These are phyloP conservation scores for Brassica nigra DNA, from an alignment of 345 rosid genomes.

Conservation along the genomic window DNA sequence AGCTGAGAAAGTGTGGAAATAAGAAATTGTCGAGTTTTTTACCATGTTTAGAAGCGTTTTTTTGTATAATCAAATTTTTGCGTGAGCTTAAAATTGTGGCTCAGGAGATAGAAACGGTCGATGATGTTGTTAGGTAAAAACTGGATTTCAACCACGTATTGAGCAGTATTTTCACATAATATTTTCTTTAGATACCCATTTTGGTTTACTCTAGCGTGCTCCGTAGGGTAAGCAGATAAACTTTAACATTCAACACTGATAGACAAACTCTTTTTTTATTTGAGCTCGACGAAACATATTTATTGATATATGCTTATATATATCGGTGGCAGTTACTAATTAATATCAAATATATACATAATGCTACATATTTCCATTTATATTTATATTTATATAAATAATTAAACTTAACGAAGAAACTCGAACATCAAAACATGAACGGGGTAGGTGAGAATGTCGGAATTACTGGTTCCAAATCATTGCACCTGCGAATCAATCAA, in stretches of 20 bases:
- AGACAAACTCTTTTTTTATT: background rate
- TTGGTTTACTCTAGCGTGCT: background rate
- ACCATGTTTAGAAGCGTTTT: background rate
- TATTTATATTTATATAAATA: constrained; percentile 8
- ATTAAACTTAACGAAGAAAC: background rate
- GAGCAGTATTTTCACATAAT: background rate
- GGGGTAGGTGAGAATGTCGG: constrained; percentile 65
- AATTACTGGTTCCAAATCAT: constrained; percentile 32
- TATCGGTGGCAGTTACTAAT: background rate
- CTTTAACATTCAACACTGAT: background rate
- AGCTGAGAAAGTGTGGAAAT: background rate
- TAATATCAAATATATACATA: constrained; percentile 6
- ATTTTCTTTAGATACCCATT: background rate
- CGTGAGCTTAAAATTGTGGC: background rate
- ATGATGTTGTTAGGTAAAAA: background rate
- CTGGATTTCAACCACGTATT: background rate
- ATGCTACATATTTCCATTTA: background rate
- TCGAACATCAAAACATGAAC: constrained; percentile 52
- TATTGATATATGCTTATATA: background rate
- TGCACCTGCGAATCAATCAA: constrained; percentile 41
- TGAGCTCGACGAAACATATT: background rate
- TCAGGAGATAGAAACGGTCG: background rate
- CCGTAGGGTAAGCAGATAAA: background rate
- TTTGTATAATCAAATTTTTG: background rate
- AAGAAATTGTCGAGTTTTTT: background rate